Evolutionary conservation across 2,329 filamentous ascomycete species (phyloP).

Genomic region (Teratosphaeriaceae sp.): DNA sequence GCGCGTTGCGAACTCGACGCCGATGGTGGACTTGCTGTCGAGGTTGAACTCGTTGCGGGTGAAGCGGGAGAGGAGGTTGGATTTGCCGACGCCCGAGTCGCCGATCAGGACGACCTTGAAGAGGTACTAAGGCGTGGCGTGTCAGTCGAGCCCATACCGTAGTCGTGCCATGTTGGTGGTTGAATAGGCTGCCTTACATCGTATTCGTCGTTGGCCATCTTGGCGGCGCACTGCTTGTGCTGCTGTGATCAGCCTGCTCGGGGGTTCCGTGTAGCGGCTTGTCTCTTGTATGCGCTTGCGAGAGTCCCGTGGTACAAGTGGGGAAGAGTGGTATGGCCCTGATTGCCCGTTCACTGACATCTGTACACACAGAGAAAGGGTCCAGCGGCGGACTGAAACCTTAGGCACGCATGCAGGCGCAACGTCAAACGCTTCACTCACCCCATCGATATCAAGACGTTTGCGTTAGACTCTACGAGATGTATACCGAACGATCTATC

Average conservation of each 20-base stretch:
- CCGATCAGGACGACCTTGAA: slow-evolving; percentile 99
- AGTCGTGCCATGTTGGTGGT: neutral
- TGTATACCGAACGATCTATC: too few relatives aligned
- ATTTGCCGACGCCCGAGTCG: slow-evolving; percentile 99
- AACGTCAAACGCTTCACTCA: too few relatives aligned
- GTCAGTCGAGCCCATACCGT: slow-evolving; percentile 3
- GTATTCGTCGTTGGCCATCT: slow-evolving; percentile 99
- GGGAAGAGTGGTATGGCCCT: neutral
- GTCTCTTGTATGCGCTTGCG: too few relatives aligned
- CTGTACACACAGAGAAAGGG: too few relatives aligned
- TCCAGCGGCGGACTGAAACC: too few relatives aligned
- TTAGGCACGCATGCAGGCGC: too few relatives aligned
- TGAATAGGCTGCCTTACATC: slow-evolving; percentile 62
- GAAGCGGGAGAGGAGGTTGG: slow-evolving; percentile 98
- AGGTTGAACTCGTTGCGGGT: slow-evolving; percentile 99
- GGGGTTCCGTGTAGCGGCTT: too few relatives aligned
- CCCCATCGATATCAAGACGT: neutral
- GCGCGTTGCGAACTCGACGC: slow-evolving; percentile 96
- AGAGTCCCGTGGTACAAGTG: too few relatives aligned
- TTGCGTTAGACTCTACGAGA: neutral
- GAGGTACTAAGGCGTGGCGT: slow-evolving; percentile 62
- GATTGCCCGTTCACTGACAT: too few relatives aligned
- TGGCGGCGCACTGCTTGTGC: too few relatives aligned
- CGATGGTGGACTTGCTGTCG: slow-evolving; percentile 99
- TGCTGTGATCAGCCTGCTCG: too few relatives aligned